Evolutionary conservation across 306 rosid species (phyloP).

Genomic region (Benincasa hispida): DNA sequence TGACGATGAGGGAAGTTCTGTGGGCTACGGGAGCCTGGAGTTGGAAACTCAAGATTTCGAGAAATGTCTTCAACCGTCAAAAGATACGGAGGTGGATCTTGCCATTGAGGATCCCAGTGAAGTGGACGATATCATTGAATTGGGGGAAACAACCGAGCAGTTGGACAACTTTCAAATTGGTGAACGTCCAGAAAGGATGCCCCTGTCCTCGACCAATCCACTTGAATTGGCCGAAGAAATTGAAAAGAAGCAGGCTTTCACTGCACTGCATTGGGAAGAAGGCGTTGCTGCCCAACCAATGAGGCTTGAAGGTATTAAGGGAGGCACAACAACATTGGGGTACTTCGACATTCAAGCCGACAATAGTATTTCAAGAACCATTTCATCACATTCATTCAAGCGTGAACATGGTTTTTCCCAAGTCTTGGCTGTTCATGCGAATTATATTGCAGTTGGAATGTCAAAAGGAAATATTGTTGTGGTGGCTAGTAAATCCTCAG

Average conservation of each 20-base stretch:
- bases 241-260: constrained; percentile 88
- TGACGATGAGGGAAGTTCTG: constrained; percentile 11
- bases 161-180: constrained; percentile 36
- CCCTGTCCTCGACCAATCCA: constrained; percentile 31
- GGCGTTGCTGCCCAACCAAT: constrained; percentile 99
- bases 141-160: constrained; percentile 53
- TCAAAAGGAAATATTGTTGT: constrained; percentile 63
- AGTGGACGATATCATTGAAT: constrained; percentile 30
- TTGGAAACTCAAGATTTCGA: constrained; percentile 20
- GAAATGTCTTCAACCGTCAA: constrained; percentile 9
- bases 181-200: constrained; percentile 35
- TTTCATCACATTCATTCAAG: constrained; percentile 56
- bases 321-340: constrained; percentile 73
- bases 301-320: constrained; percentile 86
- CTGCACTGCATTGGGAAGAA: constrained; percentile 82
- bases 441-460: constrained; percentile 87
- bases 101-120: constrained; percentile 25
- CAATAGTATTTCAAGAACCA: constrained; percentile 49
- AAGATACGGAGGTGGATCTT: constrained; percentile 21
- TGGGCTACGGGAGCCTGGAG: constrained; percentile 6
- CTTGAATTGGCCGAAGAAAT: constrained; percentile 77
- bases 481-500: constrained; percentile 70
- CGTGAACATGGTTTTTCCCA: constrained; percentile 91
- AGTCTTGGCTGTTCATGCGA: constrained; percentile 66
- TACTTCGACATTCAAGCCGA: constrained; percentile 62